Evolutionary conservation across 2,329 filamentous ascomycete species (phyloP), one percentile per base, ranked within the genome.

Genomic region (Alternaria alternata): DNA sequence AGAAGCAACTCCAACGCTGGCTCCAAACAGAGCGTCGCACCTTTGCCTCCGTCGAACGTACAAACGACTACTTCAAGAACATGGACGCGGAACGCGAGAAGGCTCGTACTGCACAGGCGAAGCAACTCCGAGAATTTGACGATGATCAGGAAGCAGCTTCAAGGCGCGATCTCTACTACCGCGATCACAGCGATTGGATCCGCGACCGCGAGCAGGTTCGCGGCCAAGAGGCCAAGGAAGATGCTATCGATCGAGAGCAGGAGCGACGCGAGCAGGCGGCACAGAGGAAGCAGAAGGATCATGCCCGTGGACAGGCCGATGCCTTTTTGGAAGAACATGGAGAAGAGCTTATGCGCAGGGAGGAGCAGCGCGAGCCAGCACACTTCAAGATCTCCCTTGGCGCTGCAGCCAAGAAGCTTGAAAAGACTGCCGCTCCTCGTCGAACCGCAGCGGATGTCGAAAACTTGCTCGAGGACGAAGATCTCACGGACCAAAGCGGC

Each of bases 391-490:
- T 98, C 58, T 97, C 93, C 1, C 89, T 98, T 26, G 94, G 94
- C 54, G 93, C 93, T 1, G 81, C 94, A 0, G 92, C 93, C 0
- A 93, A 96, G 77, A 93, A 88, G 73, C 85, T 85, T 16, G 85
- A 85, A 55, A 80, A 87, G 54, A 84, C 84, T 6, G 80, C 81
- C 18, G 83, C 83, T 51, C 79, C 84, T 14, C 87, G 92, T 61
- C 90, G 93, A 62, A 96, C 93, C 0, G 90, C 96, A 63, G 93
- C 93, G 57, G 95, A 99, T 75, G 92, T 99, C 56, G 95, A 98
- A 82, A 93, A 93, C 32, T 84, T 99, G 0, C 84, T 99, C 66
- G 95, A 98, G 80, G 94, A 98, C 78, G 95, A 98, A 78, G 95
- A 98, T 74, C 57, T 69, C 26, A 62, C 62, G 8, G 91, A 95